Base-by-base conservation (phyloP, 495 filamentous ascomycete genomes). In the Lophium mytilinum region DNA sequence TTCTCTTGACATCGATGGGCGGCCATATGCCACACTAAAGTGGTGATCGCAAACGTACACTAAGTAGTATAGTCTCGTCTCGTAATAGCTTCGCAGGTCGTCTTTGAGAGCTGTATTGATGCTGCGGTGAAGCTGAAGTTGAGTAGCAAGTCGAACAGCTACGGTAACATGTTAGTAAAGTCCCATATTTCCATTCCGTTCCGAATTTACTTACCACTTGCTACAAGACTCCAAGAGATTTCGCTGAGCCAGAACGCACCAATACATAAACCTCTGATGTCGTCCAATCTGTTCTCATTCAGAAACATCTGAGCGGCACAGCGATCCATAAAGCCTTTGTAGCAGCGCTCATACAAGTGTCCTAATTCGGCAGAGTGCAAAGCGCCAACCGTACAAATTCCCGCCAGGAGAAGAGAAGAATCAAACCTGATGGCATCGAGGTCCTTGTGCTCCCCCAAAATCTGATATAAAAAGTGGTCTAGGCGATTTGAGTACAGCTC, bases 11-110 rank as follows among this genome's bases (percentile, higher is more conserved):
- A 74, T 73, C 24, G 71, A 68, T 17, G 71, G 71, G 36, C 68
- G 54, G 45, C 71, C 71, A 18, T 72, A 70, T 3, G 60, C 58
- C 11, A 73, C 51, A 0, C 69, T 71, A 50, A 64, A 71, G 50
- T 74, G 71, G 48, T 73, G 71, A 46, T 74, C 71, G 49, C 71
- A 72, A 7, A 71, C 66, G 47, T 72, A 72, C 15, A 73, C 69
- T 6, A 73, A 53, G 41, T 68, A 69, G 50, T 73, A 71, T 10
- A 72, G 48, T 19, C 69, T 62, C 19, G 33, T 49, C 9, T 35
- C 15, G 12, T 51, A 14, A 37, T 47, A 47, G 40, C 24, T n/a
- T 24, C n/a, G 18, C 21, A 35, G 3, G 3, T 52, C 49, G 49
- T 21, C 34, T 8, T 52, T 5, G 9, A 37, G 45, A 15, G 21